Conservation (phyloP, 2,329 filamentous ascomycete species). For the Colletotrichum musae region DNA sequence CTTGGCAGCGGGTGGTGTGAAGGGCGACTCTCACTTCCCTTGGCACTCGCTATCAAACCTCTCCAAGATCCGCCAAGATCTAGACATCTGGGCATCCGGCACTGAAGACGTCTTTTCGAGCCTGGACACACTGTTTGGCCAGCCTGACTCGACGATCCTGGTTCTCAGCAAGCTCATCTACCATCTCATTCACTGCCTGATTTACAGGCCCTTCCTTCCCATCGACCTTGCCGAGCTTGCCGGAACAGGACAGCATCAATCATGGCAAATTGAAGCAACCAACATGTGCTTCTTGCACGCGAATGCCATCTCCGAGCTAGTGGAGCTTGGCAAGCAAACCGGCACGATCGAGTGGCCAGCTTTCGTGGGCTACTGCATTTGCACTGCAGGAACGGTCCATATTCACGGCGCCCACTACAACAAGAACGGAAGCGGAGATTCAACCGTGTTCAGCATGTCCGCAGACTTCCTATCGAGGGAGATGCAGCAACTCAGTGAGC, state of each 20-base stretch:
- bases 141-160: constrained; percentile 82
- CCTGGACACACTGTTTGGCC: constrained; percentile 81
- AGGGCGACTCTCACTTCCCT: constrained; percentile 90
- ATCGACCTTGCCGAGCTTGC: constrained; percentile 87
- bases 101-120: constrained; percentile 85
- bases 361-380: constrained; percentile 89
- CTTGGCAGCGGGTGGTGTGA: constrained; percentile 86
- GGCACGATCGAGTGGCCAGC: constrained; percentile 86
- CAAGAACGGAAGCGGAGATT: constrained; percentile 65
- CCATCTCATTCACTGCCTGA: constrained; percentile 87
- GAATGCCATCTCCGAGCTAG: constrained; percentile 87
- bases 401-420: constrained; percentile 88
- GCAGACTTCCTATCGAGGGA: constrained; percentile 82
- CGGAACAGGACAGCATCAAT: constrained; percentile 86
- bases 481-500: constrained; percentile 83
- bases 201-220: constrained; percentile 89
- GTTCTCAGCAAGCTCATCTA: constrained; percentile 90
- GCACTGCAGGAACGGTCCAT: constrained; percentile 89
- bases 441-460: constrained; percentile 74
- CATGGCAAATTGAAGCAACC: constrained; percentile 93
- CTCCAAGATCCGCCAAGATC: constrained; percentile 87
- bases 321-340: constrained; percentile 82
- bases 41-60: constrained; percentile 90
- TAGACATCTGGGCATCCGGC: constrained; percentile 88
- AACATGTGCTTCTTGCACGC: constrained; percentile 90